phyloP scores from a whole-genome alignment of 495 filamentous ascomycete genomes.

The Ramalina intermedia region DNA sequence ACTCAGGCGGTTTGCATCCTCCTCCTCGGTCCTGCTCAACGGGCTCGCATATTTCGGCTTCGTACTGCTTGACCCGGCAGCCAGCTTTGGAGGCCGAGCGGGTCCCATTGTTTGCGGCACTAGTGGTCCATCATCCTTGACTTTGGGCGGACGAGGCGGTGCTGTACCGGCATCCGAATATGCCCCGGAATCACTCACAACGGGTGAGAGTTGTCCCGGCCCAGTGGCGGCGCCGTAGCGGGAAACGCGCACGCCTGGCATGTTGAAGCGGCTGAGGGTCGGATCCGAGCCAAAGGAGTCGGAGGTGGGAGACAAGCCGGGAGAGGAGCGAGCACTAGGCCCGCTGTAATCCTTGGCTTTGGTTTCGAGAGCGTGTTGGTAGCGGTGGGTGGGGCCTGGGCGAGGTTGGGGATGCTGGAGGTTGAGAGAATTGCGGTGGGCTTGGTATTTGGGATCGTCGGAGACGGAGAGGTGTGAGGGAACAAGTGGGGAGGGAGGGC shows the following conservation, averaged over 20 bases:
- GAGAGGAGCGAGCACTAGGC: constrained; percentile 12
- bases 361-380: constrained; percentile 65
- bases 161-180: constrained; percentile 25
- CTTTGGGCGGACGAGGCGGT: constrained; percentile 38
- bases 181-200: constrained; percentile 30
- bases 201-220: constrained; percentile 30
- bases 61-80: constrained; percentile 19
- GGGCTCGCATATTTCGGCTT: constrained; percentile 22
- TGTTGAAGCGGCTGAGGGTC: constrained; percentile 26
- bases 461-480: constrained; percentile 40
- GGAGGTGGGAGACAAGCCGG: constrained; percentile 51
- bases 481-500: constrained; percentile 46
- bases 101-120: constrained; percentile 19
- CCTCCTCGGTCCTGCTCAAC: constrained; percentile 14
- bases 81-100: constrained; percentile 30
- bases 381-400: constrained; percentile 65
- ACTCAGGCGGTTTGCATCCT: constrained; percentile 12
- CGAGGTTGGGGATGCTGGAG: constrained; percentile 84
- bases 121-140: constrained; percentile 37
- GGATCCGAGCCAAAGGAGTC: constrained; percentile 59
- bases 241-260: constrained; percentile 19
- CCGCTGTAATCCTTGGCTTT: constrained; percentile 55
- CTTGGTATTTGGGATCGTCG: constrained; percentile 81
- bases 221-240: constrained; percentile 29
- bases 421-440: constrained; percentile 77